These are phyloP conservation scores for Coemansia reversa DNA, from an alignment of 192 early-diverging fungal genomes.

Conservation along the genomic window DNA sequence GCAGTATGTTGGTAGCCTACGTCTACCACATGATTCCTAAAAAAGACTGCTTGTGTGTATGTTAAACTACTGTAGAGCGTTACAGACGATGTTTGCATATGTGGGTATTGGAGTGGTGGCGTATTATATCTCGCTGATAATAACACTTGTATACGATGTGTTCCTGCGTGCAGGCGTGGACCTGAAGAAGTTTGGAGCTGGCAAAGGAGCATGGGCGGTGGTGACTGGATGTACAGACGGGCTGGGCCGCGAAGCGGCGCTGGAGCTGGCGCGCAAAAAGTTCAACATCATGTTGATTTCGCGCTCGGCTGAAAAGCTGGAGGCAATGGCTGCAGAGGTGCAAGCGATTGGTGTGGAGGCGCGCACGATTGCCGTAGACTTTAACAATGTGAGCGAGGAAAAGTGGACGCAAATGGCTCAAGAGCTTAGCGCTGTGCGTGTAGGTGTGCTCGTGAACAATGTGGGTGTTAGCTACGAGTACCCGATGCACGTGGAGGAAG, in stretches of 20 bases:
- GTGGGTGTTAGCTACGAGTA: constrained; percentile 90
- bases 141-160: constrained; percentile 49
- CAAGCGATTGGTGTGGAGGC: constrained; percentile 60
- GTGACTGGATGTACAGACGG: constrained; percentile 97
- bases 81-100: constrained; percentile 44
- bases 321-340: constrained; percentile 68
- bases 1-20: too few species aligned
- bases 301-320: constrained; percentile 79
- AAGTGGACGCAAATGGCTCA: constrained; percentile 68
- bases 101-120: constrained; percentile 49
- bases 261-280: constrained; percentile 78
- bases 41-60: too few species aligned
- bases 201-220: constrained; percentile 60
- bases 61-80: constrained; percentile 15
- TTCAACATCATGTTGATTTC: constrained; percentile 85
- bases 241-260: constrained; percentile 92
- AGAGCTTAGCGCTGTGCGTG: constrained; percentile 56
- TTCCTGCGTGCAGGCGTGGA: constrained; percentile 39
- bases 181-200: constrained; percentile 53
- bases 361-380: constrained; percentile 76
- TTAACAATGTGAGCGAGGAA: constrained; percentile 52
- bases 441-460: constrained; percentile 82
- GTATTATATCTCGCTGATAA: constrained; percentile 39
- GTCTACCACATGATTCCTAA: too few species aligned
- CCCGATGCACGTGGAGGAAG: constrained; percentile 83